Evolutionary conservation across 441 rosid species (phyloP).

Genomic region (Gossypium aridum): DNA sequence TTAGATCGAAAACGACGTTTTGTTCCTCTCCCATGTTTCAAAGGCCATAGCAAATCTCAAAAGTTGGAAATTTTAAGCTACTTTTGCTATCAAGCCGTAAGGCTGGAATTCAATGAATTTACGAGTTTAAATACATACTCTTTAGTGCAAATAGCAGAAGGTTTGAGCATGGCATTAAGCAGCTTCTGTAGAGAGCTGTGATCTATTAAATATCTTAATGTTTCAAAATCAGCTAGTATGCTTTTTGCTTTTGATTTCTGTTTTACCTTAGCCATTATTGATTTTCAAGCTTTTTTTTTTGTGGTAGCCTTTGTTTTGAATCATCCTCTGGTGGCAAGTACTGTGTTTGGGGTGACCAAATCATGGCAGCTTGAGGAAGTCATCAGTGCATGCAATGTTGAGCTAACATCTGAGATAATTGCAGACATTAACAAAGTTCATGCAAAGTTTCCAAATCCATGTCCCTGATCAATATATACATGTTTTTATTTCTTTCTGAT

Average conservation of each 20-base stretch:
- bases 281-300: background rate
- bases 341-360: conserved; percentile 49
- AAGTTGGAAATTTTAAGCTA: background rate
- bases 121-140: background rate
- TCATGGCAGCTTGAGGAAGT: conserved; percentile 45
- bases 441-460: conserved; percentile 49
- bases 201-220: background rate
- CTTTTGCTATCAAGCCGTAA: background rate
- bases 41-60: background rate
- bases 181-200: background rate
- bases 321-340: conserved; percentile 54
- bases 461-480: conserved; percentile 30
- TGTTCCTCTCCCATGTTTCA: background rate
- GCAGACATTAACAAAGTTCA: conserved; percentile 42
- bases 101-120: background rate
- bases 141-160: background rate
- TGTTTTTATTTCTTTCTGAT: background rate
- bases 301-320: conserved; percentile 45
- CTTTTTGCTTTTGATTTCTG: background rate
- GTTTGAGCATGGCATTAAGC: background rate
- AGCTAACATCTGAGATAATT: conserved; percentile 30
- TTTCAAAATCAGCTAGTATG: background rate
- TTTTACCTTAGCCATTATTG: background rate
- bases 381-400: conserved; percentile 31
- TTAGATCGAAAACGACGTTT: background rate